These are phyloP conservation scores for Kwoniella heveanensis DNA, from an alignment of 768 basidiomycete genomes.

Conservation along the genomic window DNA sequence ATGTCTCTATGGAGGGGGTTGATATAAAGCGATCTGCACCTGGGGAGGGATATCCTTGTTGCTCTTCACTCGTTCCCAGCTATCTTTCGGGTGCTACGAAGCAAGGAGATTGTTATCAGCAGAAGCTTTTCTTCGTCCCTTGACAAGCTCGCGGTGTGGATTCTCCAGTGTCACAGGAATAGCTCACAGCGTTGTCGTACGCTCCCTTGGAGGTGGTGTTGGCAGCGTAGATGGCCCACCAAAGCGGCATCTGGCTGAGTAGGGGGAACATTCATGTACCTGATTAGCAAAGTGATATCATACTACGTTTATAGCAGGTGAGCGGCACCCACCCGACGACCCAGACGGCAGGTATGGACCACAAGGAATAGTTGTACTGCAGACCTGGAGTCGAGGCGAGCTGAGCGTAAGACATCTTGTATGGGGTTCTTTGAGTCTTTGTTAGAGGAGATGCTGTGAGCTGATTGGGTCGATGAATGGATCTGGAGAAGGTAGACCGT, in stretches of 20 bases:
- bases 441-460: no score
- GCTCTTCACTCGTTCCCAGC: constrained; percentile 30
- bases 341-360: constrained; percentile 44
- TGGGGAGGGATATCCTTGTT: constrained; percentile 14
- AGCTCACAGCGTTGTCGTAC: constrained; percentile 10
- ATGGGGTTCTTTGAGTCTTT: no score
- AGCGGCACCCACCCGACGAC: constrained; percentile 36
- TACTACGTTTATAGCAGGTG: no score
- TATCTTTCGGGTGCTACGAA: constrained; percentile 30
- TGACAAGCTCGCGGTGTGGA: no score
- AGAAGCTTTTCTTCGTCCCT: no score
- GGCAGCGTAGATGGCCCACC: constrained; percentile 33
- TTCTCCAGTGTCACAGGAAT: no score
- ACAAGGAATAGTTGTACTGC: constrained; percentile 42
- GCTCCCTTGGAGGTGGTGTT: constrained; percentile 7
- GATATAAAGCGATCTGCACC: no score
- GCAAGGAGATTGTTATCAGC: not conserved
- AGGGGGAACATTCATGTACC: no score
- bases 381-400: constrained; percentile 30
- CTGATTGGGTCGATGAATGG: no score
- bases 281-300: no score
- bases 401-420: constrained; percentile 20
- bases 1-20: no score
- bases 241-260: constrained; percentile 26
- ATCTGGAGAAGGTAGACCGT: no score